These are phyloP conservation scores for Effrenium voratum DNA, from an alignment of 73 alveolate species.

Conservation along the genomic window DNA sequence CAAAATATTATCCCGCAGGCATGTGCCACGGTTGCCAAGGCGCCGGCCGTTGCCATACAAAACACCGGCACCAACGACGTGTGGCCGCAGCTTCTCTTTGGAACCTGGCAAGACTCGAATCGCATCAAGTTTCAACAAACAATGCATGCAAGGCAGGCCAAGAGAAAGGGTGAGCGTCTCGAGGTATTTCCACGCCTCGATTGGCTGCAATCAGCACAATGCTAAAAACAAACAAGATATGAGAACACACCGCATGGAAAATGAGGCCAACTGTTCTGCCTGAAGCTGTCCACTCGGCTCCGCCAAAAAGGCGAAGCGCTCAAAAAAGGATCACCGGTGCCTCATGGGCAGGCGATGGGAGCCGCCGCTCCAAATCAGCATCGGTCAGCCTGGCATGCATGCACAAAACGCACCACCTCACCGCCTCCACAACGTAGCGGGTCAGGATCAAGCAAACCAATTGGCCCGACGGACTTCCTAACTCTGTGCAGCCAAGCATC, in stretches of 20 bases:
- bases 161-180: slow-evolving; percentile 80
- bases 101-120: slow-evolving; percentile 18
- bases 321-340: not conserved
- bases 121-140: not conserved
- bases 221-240: not conserved
- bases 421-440: not conserved
- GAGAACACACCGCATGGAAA: no score
- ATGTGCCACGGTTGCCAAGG: not conserved
- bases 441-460: not conserved
- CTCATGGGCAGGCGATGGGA: slow-evolving; percentile 82
- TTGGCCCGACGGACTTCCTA: not conserved
- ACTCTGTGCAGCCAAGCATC: not conserved
- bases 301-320: no score
- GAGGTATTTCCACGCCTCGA: slow-evolving; percentile 91
- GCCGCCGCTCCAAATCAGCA: slow-evolving; percentile 86
- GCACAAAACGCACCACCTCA: not conserved
- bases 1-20: not conserved
- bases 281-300: no score
- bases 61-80: slow-evolving; percentile 90
- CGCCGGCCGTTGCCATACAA: slow-evolving; percentile 75
- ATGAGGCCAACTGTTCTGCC: no score
- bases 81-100: slow-evolving; percentile 81
- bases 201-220: not conserved
- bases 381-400: slow-evolving; percentile 9
- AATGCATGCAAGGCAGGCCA: slow-evolving; percentile 14